Percentiles rank a stretch among this genome's conserved stretches.
phyloP scores from a whole-genome alignment of 208 protist species.

The Leishmania martiniquensis region DNA sequence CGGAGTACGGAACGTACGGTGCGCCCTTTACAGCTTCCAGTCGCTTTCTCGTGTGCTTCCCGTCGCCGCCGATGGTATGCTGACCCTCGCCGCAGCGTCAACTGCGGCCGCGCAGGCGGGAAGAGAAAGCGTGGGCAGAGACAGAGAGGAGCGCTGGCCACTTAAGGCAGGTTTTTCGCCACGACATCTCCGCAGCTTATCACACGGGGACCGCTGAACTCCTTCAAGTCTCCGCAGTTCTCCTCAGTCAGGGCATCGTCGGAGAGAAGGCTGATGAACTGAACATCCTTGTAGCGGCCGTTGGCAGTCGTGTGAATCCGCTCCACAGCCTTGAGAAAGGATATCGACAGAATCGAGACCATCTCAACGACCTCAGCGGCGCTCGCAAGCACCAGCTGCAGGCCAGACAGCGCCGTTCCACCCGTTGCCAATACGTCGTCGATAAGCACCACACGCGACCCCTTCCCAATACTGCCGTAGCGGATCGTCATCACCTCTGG shows the following conservation, averaged over 20 bases:
- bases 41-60: too few species aligned
- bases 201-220: conserved; percentile 67
- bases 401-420: conserved; percentile 86
- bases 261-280: conserved; percentile 66
- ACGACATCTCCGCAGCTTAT: conserved; percentile 62
- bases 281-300: conserved; percentile 73
- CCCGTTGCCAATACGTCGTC: conserved; percentile 94
- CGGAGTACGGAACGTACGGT: not conserved
- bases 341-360: conserved; percentile 56
- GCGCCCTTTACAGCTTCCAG: not conserved
- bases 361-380: conserved; percentile 80
- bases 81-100: not conserved
- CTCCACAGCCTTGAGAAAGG: conserved; percentile 66
- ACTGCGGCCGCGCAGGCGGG: not conserved
- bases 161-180: not conserved
- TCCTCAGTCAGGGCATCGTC: conserved; percentile 65
- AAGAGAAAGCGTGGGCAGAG: not conserved
- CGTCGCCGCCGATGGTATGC: not conserved
- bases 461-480: conserved; percentile 65
- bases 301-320: conserved; percentile 67
- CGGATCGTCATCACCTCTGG: conserved; percentile 89
- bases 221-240: conserved; percentile 78
- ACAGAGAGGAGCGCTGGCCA: not conserved
- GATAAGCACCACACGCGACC: conserved; percentile 87
- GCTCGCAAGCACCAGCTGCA: conserved; percentile 86